phyloP scores from a whole-genome alignment of 129 eudicot genomes.

The Deinandra increscens region DNA sequence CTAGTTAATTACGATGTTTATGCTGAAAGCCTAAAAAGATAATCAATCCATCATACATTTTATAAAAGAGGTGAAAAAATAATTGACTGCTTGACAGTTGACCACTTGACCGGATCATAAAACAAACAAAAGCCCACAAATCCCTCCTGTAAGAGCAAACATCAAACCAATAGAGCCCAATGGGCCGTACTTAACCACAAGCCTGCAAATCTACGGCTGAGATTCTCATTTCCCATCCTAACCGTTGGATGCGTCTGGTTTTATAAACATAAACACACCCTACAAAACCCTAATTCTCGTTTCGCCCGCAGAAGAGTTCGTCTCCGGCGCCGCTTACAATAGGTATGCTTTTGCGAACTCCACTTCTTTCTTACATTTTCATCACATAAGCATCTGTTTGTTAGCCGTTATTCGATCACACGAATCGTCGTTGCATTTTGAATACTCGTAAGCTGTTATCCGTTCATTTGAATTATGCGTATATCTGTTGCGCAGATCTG shows the following conservation, averaged over 20 bases:
- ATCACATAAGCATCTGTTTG: not conserved
- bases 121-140: no score
- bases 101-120: no score
- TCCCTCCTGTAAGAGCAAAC: not conserved
- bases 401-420: not conserved
- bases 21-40: no score
- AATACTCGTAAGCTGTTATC: no score
- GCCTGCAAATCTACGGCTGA: slow-evolving; percentile 11
- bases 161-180: not conserved
- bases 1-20: no score
- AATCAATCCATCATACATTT: no score
- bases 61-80: no score
- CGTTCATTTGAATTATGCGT: no score
- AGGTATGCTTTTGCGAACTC: not conserved
- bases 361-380: not conserved
- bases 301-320: slow-evolving; percentile 13
- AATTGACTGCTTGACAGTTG: no score
- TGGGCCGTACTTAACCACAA: not conserved
- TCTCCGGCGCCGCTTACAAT: slow-evolving; percentile 15
- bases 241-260: slow-evolving; percentile 4
- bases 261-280: slow-evolving; percentile 4
- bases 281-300: slow-evolving; percentile 32
- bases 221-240: not conserved
- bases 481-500: no score
- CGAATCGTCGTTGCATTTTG: no score